Evolutionary conservation across 306 rosid species (phyloP).

Genomic region (Rosa rugosa): DNA sequence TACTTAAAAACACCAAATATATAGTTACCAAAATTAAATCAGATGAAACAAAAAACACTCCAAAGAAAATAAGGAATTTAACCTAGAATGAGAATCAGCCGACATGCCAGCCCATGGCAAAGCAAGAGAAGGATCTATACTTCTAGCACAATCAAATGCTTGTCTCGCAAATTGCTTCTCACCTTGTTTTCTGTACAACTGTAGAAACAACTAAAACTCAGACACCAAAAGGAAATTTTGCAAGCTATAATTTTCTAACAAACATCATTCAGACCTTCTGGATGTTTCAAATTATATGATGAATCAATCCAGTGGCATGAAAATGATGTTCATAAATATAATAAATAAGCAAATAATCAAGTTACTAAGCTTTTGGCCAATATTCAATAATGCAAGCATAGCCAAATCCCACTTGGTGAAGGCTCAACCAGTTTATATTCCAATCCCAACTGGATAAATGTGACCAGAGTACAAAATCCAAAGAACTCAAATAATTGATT

Average conservation of each 20-base stretch:
- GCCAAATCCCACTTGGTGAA: background rate
- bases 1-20: conserved; percentile 9
- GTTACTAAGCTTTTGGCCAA: background rate
- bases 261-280: background rate
- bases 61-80: conserved; percentile 17
- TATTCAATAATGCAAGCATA: background rate
- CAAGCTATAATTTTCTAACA: background rate
- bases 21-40: background rate
- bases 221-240: background rate
- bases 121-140: conserved; percentile 90
- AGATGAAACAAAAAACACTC: background rate
- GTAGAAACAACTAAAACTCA: conserved; percentile 29
- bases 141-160: conserved; percentile 88
- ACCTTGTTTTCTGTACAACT: conserved; percentile 66
- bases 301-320: conserved; percentile 2
- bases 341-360: background rate
- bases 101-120: conserved; percentile 99
- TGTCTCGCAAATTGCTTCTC: conserved; percentile 70
- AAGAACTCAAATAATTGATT: background rate
- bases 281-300: background rate
- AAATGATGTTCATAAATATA: background rate
- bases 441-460: background rate
- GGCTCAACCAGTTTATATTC: background rate
- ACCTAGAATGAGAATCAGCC: conserved; percentile 65
- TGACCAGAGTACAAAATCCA: background rate